phyloP scores from a whole-genome alignment of 2,329 filamentous ascomycete genomes.

The Lasiodiplodia sp. region DNA sequence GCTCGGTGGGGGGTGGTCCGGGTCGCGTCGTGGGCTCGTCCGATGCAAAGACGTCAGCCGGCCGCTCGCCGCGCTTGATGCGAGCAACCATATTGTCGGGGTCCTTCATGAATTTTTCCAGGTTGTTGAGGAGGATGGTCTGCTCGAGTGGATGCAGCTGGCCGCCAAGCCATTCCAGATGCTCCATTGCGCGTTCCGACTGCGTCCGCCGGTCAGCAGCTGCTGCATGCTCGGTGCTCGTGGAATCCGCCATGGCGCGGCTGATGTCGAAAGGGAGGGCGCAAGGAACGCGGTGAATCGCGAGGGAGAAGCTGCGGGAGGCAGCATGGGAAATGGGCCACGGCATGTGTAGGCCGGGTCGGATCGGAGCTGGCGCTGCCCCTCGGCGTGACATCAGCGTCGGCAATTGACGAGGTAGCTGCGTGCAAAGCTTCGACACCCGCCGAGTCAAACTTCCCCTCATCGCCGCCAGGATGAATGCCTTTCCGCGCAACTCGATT shows the following conservation, averaged over 20 bases:
- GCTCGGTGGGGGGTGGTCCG: conserved; percentile 3
- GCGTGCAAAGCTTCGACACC: conserved; percentile 1
- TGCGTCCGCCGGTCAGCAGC: conserved; percentile 4
- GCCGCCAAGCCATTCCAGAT: conserved; percentile 27
- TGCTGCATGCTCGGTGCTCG: conserved; percentile 1
- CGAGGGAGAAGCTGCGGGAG: background rate
- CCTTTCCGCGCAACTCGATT: conserved; percentile 54
- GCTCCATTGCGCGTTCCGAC: conserved; percentile 22
- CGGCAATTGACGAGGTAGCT: background rate
- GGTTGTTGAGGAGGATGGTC: conserved; percentile 27
- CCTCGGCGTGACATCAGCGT: conserved; percentile 18
- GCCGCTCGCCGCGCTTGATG: conserved; percentile 28
- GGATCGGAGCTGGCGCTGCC: conserved; percentile 5
- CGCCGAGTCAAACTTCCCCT: background rate
- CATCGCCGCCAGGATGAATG: conserved; percentile 14
- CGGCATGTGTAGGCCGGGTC: conserved; percentile 8
- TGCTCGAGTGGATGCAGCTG: conserved; percentile 27
- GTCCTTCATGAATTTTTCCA: conserved; percentile 28
- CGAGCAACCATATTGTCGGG: conserved; percentile 20
- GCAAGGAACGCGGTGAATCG: background rate
- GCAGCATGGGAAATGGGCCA: background rate
- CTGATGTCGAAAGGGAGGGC: background rate
- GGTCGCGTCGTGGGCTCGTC: conserved; percentile 2
- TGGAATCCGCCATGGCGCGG: conserved; percentile 22
- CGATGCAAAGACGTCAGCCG: conserved; percentile 28